phyloP scores from a whole-genome alignment of 1,284 basidiomycete species.

The Lentinula novae-zelandiae region DNA sequence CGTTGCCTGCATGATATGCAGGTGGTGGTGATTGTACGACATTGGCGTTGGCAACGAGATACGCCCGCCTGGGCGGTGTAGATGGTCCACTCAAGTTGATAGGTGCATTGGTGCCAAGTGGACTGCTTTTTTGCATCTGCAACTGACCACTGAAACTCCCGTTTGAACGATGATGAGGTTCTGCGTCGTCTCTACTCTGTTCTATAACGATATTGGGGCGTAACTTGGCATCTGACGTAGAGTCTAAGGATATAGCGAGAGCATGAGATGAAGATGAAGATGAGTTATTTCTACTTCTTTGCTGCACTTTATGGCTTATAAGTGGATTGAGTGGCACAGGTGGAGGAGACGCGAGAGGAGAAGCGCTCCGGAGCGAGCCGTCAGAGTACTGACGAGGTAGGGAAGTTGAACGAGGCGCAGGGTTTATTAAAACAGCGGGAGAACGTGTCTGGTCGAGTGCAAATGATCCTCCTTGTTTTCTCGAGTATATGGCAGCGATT shows the following conservation, averaged over 20 bases:
- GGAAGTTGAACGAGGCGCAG: constrained; percentile 40
- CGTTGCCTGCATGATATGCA: constrained; percentile 27
- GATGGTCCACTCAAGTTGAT: constrained; percentile 2
- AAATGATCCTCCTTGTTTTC: constrained; percentile 40
- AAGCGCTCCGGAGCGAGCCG: constrained; percentile 22
- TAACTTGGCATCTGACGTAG: not conserved
- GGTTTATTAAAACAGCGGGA: constrained; percentile 30
- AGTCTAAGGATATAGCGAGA: constrained; percentile 12
- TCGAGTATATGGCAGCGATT: constrained; percentile 55
- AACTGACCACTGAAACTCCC: constrained; percentile 1
- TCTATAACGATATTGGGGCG: constrained; percentile 12
- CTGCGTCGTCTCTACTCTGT: constrained; percentile 3
- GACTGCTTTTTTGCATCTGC: constrained; percentile 12
- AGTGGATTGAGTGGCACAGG: constrained; percentile 15
- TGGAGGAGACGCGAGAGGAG: constrained; percentile 18
- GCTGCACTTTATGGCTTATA: constrained; percentile 1
- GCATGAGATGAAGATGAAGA: constrained; percentile 11
- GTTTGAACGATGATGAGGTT: constrained; percentile 5
- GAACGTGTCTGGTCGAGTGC: constrained; percentile 32
- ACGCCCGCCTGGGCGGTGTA: constrained; percentile 31
- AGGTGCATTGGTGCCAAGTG: constrained; percentile 2
- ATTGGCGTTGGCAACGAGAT: constrained; percentile 34
- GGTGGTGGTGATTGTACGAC: constrained; percentile 38
- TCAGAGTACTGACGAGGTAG: constrained; percentile 32
- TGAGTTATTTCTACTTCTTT: constrained; percentile 11